Percentiles rank a stretch among this genome's conserved stretches.
Conservation (phyloP, 2,329 filamentous ascomycete genomes). For the Hypoxylon sp. region DNA sequence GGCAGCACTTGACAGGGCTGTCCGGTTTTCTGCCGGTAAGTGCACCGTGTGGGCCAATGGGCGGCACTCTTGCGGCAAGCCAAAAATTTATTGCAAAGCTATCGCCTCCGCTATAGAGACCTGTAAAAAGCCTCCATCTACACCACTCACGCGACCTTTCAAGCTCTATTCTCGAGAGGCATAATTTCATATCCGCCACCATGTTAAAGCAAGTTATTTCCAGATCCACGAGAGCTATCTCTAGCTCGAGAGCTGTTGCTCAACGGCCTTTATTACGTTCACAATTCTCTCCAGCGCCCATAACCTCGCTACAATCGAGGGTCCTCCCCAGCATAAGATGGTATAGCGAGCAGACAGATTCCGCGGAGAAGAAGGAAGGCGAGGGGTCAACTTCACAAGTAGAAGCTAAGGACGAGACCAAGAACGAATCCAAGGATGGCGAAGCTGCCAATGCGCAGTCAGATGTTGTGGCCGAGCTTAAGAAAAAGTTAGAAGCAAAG, state of each 20-base stretch:
- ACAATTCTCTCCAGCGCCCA: conserved; percentile 59
- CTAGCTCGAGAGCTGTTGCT: conserved; percentile 60
- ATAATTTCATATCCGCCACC: conserved; percentile 26
- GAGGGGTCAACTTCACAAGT: conserved; percentile 55
- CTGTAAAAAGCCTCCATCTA: neutral
- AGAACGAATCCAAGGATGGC: conserved; percentile 54
- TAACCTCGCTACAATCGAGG: conserved; percentile 55
- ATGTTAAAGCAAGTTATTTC: conserved; percentile 54
- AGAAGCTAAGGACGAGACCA: conserved; percentile 54
- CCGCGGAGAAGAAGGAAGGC: conserved; percentile 60
- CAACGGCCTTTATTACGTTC: conserved; percentile 64
- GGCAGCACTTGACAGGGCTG: conserved; percentile 13
- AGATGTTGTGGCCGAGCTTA: conserved; percentile 65
- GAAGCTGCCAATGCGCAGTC: conserved; percentile 56
- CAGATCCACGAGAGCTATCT: conserved; percentile 51
- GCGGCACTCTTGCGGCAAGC: conserved; percentile 29
- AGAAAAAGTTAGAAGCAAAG: conserved; percentile 79
- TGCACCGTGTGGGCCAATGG: conserved; percentile 25
- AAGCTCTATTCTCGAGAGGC: conserved; percentile 3
- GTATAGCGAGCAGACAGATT: conserved; percentile 58
- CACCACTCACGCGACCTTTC: conserved; percentile 28
- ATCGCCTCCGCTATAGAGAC: conserved; percentile 19
- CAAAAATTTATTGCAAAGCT: conserved; percentile 38
- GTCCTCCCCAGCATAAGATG: conserved; percentile 50
- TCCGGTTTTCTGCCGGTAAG: conserved; percentile 12